These are phyloP conservation scores for Cladosporium sp. DNA, from an alignment of 2,329 filamentous ascomycete species.

Conservation along the genomic window DNA sequence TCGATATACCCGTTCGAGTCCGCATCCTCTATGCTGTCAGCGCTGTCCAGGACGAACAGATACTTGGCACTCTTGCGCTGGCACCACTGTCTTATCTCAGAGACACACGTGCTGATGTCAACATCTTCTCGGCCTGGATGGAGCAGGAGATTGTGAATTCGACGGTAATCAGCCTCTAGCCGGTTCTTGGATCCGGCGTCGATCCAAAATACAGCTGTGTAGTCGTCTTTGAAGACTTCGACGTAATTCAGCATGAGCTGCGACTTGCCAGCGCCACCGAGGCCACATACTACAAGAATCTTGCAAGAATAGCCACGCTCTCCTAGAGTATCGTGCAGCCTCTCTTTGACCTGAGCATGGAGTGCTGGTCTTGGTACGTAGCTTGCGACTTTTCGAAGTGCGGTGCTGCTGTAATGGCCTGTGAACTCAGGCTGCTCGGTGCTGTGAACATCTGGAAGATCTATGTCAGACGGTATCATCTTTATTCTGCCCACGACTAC, in stretches of 20 bases:
- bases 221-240: conserved; percentile 25
- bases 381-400: neutral
- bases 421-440: neutral
- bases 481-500: neutral
- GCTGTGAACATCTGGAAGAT: neutral
- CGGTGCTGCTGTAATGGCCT: neutral
- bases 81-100: neutral
- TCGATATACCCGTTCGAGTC: neutral
- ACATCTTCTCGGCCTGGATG: neutral
- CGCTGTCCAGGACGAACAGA: neutral
- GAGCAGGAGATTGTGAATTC: neutral
- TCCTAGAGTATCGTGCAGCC: neutral
- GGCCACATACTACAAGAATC: conserved; percentile 20
- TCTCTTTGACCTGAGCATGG: neutral
- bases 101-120: neutral
- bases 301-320: neutral
- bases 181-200: conserved; percentile 22
- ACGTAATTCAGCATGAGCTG: conserved; percentile 30
- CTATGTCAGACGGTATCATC: neutral
- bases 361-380: conserved; percentile 4
- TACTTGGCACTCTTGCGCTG: neutral
- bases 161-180: neutral
- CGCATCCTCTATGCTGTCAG: neutral
- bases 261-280: conserved; percentile 31
- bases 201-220: conserved; percentile 31